phyloP scores from a whole-genome alignment of 73 alveolate species.

The Paraurostyla sp. region DNA sequence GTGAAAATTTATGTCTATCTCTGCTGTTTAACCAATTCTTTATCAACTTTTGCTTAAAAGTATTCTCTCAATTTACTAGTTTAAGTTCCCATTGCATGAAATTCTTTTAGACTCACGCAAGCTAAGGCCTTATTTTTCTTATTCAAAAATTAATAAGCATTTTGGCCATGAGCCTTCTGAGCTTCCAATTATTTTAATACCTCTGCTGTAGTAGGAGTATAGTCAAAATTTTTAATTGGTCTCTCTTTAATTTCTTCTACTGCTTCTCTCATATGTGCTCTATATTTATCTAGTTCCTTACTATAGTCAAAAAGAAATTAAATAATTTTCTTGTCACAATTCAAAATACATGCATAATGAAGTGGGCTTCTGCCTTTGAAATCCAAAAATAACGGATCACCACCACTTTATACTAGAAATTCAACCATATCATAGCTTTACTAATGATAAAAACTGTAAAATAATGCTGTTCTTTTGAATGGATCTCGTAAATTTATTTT shows the following conservation, averaged over 20 bases:
- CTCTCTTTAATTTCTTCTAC: conserved; percentile 43
- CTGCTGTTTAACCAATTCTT: conserved; percentile 1
- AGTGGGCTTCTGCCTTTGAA: conserved; percentile 36
- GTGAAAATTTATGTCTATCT: neutral
- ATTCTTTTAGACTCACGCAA: conserved; percentile 3
- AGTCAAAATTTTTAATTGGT: conserved; percentile 48
- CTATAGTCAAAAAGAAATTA: conserved; percentile 48
- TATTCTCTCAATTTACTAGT: conserved; percentile 21
- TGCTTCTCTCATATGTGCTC: conserved; percentile 54
- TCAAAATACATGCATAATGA: conserved; percentile 59
- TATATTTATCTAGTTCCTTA: conserved; percentile 31
- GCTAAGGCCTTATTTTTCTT: neutral
- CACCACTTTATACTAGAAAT: conserved; percentile 54
- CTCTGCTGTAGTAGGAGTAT: conserved; percentile 11
- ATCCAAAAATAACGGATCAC: conserved; percentile 57
- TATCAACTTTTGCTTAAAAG: conserved; percentile 10
- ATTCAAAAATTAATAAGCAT: neutral
- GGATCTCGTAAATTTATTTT: conserved; percentile 50
- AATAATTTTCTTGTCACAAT: conserved; percentile 42
- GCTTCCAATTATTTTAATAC: neutral
- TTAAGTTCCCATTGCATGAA: conserved; percentile 11
- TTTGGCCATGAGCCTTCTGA: neutral
- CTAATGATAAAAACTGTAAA: conserved; percentile 36
- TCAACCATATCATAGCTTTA: conserved; percentile 56
- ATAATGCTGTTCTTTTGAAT: conserved; percentile 48